These are phyloP conservation scores for Scedosporium apiospermum DNA, from an alignment of 2,329 filamentous ascomycete genomes.

Conservation along the genomic window DNA sequence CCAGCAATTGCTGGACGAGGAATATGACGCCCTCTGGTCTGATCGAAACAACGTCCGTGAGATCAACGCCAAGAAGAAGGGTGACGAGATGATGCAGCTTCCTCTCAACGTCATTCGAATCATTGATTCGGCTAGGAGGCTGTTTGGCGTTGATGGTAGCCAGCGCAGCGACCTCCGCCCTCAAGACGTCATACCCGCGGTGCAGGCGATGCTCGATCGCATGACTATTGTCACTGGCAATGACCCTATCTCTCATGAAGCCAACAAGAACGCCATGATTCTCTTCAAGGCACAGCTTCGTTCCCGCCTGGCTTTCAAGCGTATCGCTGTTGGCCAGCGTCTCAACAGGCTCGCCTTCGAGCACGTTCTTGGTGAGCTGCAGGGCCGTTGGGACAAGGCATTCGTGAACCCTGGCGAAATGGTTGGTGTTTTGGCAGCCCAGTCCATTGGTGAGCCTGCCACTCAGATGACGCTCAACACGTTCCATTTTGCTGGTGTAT, in stretches of 20 bases:
- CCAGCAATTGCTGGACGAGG: slow-evolving; percentile 77
- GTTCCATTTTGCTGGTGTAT: slow-evolving; percentile 99
- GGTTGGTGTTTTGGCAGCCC: slow-evolving; percentile 94
- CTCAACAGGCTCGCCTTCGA: slow-evolving; percentile 88
- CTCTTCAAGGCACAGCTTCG: slow-evolving; percentile 89
- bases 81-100: slow-evolving; percentile 79
- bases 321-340: slow-evolving; percentile 74
- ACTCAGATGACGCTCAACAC: slow-evolving; percentile 99
- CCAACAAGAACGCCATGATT: slow-evolving; percentile 78
- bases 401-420: slow-evolving; percentile 92
- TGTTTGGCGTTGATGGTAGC: slow-evolving; percentile 81
- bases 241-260: slow-evolving; percentile 75
- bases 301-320: slow-evolving; percentile 85
- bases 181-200: slow-evolving; percentile 71
- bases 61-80: slow-evolving; percentile 58
- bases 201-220: slow-evolving; percentile 64
- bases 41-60: slow-evolving; percentile 68
- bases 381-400: slow-evolving; percentile 77
- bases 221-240: slow-evolving; percentile 80
- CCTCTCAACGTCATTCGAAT: slow-evolving; percentile 88
- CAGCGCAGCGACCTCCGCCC: slow-evolving; percentile 85
- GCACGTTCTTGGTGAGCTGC: slow-evolving; percentile 82
- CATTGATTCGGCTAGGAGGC: slow-evolving; percentile 79
- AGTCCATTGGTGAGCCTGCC: slow-evolving; percentile 96
- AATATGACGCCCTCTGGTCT: slow-evolving; percentile 69